Conservation (phyloP, 768 basidiomycete genomes). For the Cystofilobasidium bisporidii region DNA sequence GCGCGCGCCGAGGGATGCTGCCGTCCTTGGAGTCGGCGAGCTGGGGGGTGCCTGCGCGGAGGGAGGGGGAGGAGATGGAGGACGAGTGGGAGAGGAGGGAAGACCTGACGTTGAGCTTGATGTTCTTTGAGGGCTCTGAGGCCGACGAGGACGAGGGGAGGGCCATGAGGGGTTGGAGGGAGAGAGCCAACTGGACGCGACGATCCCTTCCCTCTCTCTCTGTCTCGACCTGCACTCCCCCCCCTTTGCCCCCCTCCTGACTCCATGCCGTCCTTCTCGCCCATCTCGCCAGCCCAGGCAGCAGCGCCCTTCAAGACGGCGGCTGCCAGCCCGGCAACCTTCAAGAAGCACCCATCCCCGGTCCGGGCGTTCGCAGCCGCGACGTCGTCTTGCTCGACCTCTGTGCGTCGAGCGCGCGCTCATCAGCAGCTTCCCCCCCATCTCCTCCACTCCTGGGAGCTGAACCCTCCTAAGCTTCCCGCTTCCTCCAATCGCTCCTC, state of each 20-base stretch:
- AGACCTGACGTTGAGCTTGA: no score
- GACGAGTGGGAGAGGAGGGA: no score
- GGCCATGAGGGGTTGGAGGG: background rate
- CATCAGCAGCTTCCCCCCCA: no score
- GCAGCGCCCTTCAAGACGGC: background rate
- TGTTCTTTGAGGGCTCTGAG: no score
- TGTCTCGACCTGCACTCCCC: no score
- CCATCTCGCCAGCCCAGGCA: background rate
- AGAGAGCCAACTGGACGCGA: background rate
- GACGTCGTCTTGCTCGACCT: slow-evolving; percentile 8
- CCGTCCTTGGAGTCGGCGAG: background rate
- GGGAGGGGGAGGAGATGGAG: no score
- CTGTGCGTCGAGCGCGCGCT: slow-evolving; percentile 2
- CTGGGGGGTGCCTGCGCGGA: background rate
- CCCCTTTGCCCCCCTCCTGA: slow-evolving; percentile 55
- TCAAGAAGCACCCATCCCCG: slow-evolving; percentile 13
- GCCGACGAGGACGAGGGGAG: no score
- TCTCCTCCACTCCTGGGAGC: background rate
- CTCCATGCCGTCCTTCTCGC: background rate
- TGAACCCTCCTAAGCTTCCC: background rate
- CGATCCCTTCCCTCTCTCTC: no score
- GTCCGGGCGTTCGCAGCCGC: slow-evolving; percentile 15
- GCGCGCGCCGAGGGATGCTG: background rate
- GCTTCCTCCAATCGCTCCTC: no score
- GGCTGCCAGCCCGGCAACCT: background rate